Evolutionary conservation across 2,329 filamentous ascomycete genomes (phyloP).

Genomic region (Pleoardoris graminearum): DNA sequence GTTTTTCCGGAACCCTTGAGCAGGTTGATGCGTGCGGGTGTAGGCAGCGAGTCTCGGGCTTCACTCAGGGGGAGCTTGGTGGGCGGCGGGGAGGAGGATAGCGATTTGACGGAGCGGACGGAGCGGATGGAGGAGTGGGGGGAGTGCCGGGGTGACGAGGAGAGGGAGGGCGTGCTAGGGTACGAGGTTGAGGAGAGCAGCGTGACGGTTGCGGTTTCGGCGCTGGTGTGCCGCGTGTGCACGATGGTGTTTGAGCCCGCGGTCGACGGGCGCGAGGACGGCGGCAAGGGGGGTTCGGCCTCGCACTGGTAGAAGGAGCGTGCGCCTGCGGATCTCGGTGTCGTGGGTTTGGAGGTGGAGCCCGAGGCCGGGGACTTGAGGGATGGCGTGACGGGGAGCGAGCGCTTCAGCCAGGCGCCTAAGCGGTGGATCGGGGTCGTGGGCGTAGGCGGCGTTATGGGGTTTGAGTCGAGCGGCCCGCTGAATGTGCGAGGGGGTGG

Average conservation of each 20-base stretch:
- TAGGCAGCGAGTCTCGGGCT: constrained; percentile 10
- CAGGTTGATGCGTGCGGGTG: constrained; percentile 17
- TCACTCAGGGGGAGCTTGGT: background rate
- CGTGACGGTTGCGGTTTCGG: constrained; percentile 36
- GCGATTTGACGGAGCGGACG: background rate
- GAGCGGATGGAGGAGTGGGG: constrained; percentile 15
- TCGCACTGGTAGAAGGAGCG: constrained; percentile 39
- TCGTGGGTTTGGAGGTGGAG: constrained; percentile 7
- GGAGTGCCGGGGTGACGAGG: constrained; percentile 9
- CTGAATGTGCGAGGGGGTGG: constrained; percentile 26
- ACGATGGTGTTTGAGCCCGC: constrained; percentile 22
- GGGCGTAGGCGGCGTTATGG: constrained; percentile 40
- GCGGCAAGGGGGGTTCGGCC: constrained; percentile 8
- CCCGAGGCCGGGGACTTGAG: constrained; percentile 12
- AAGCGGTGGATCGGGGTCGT: constrained; percentile 40
- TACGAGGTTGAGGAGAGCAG: constrained; percentile 26
- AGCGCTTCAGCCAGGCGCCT: constrained; percentile 43
- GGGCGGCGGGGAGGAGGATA: background rate
- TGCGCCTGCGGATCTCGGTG: constrained; percentile 12
- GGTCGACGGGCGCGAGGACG: constrained; percentile 26
- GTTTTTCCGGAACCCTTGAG: constrained; percentile 30
- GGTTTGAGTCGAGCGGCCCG: constrained; percentile 40
- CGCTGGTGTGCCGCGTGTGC: constrained; percentile 35
- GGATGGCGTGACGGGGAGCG: constrained; percentile 30
- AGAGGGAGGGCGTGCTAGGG: constrained; percentile 25